phyloP scores from a whole-genome alignment of 2,329 filamentous ascomycete species.

The Hypoxylon sp. region DNA sequence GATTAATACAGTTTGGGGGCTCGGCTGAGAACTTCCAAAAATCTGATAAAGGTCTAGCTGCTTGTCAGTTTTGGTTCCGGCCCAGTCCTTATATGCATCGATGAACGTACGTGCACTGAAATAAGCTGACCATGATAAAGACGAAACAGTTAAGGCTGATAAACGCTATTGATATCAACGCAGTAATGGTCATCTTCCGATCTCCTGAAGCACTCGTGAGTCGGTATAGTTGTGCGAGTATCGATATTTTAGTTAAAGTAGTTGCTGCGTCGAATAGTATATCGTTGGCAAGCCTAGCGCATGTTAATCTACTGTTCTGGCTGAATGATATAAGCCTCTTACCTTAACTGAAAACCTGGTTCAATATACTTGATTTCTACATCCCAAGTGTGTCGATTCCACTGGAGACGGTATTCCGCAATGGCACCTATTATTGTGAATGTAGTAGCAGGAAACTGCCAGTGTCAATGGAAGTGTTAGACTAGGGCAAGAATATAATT shows the following conservation, averaged over 20 bases:
- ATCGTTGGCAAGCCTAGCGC: slow-evolving; percentile 53
- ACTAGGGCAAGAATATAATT: neutral
- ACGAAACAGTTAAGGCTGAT: slow-evolving; percentile 54
- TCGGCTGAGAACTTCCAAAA: slow-evolving; percentile 57
- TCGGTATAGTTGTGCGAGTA: slow-evolving; percentile 58
- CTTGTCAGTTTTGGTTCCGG: slow-evolving; percentile 8
- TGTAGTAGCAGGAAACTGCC: slow-evolving; percentile 52
- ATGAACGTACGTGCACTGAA: slow-evolving; percentile 58
- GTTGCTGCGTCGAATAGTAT: slow-evolving; percentile 59
- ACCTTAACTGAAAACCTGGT: slow-evolving; percentile 52
- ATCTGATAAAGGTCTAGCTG: slow-evolving; percentile 55
- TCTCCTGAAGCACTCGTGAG: slow-evolving; percentile 54
- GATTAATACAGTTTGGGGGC: slow-evolving; percentile 62
- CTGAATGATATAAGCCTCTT: slow-evolving; percentile 16
- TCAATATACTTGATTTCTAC: slow-evolving; percentile 45
- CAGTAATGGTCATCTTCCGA: slow-evolving; percentile 53
- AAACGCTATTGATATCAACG: slow-evolving; percentile 52
- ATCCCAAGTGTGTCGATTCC: slow-evolving; percentile 57
- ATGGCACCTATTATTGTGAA: slow-evolving; percentile 54
- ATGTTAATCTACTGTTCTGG: slow-evolving; percentile 6
- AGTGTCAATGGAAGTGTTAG: slow-evolving; percentile 8
- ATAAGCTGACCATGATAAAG: slow-evolving; percentile 57
- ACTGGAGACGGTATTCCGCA: slow-evolving; percentile 50
- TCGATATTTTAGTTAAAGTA: slow-evolving; percentile 60
- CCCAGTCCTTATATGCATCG: neutral